phyloP scores from a whole-genome alignment of 2,329 filamentous ascomycete species.

The Sphaerostilbella broomeana region DNA sequence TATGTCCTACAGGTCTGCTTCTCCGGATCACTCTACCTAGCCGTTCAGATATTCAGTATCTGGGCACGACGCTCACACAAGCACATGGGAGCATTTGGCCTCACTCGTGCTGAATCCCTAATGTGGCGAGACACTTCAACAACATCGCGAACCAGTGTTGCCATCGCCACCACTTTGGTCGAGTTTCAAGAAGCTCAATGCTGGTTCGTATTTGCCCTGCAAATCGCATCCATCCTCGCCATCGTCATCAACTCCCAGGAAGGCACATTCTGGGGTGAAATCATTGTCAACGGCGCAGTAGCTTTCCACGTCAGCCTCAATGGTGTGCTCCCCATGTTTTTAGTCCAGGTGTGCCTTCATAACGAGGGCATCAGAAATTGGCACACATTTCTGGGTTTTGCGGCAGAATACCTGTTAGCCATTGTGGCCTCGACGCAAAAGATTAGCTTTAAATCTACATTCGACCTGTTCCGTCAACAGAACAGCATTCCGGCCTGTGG shows the following conservation, averaged over 20 bases:
- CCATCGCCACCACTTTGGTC: constrained; percentile 34
- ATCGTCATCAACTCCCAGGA: constrained; percentile 36
- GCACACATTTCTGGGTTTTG: constrained; percentile 35
- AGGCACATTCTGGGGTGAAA: constrained; percentile 34
- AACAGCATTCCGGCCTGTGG: constrained; percentile 27
- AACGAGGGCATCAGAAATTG: constrained; percentile 35
- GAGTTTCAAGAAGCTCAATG: constrained; percentile 35
- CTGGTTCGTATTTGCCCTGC: constrained; percentile 35
- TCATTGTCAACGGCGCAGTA: constrained; percentile 32
- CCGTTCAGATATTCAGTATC: constrained; percentile 30
- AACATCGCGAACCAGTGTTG: constrained; percentile 32
- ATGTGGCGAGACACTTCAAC: constrained; percentile 32
- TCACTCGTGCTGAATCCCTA: constrained; percentile 31
- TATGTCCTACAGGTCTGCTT: constrained; percentile 34
- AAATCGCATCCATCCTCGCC: constrained; percentile 35
- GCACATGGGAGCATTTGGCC: constrained; percentile 17
- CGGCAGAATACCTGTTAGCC: constrained; percentile 32
- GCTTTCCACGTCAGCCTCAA: constrained; percentile 33
- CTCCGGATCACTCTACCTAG: constrained; percentile 27
- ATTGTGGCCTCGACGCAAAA: constrained; percentile 32
- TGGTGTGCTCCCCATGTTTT: constrained; percentile 32
- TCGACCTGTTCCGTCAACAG: constrained; percentile 29
- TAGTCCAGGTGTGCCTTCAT: constrained; percentile 32
- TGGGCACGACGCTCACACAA: constrained; percentile 29
- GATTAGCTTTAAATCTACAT: constrained; percentile 29